These are phyloP conservation scores for Fonsecaea multimorphosa DNA, from an alignment of 2,329 filamentous ascomycete genomes.

Conservation along the genomic window DNA sequence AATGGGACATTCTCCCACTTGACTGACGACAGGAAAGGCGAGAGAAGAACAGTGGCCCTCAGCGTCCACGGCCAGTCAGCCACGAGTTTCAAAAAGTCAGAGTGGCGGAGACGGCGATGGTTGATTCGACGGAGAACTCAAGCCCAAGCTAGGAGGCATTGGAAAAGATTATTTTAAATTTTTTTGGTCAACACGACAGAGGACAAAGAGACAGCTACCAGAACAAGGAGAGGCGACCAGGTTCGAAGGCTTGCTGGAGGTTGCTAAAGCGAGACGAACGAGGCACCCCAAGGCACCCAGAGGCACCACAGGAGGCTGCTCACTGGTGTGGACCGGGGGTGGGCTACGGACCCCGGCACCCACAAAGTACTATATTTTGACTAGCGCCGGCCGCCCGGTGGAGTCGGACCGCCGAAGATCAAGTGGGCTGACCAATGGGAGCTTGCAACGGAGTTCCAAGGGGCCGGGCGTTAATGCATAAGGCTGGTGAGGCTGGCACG, in stretches of 20 bases:
- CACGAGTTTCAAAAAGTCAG: background rate
- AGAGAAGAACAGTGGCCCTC: background rate
- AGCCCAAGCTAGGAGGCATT: background rate
- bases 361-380: slow-evolving; percentile 6
- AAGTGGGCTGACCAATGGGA: background rate
- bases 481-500: slow-evolving; percentile 16
- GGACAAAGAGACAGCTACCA: background rate
- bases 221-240: background rate
- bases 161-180: background rate
- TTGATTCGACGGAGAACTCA: background rate
- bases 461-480: slow-evolving; percentile 4
- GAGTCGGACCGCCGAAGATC: slow-evolving; percentile 6
- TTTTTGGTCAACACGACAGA: background rate
- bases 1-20: background rate
- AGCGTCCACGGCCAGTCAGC: background rate
- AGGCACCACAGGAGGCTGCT: background rate
- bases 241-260: background rate
- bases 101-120: background rate
- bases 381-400: slow-evolving; percentile 3
- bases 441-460: slow-evolving; percentile 1
- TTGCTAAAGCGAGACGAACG: background rate
- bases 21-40: background rate
- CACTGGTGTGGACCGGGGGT: background rate
- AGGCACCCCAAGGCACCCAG: background rate
- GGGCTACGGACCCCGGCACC: background rate